Conservation (phyloP, 345 rosid genomes). For the Salix caprea region DNA sequence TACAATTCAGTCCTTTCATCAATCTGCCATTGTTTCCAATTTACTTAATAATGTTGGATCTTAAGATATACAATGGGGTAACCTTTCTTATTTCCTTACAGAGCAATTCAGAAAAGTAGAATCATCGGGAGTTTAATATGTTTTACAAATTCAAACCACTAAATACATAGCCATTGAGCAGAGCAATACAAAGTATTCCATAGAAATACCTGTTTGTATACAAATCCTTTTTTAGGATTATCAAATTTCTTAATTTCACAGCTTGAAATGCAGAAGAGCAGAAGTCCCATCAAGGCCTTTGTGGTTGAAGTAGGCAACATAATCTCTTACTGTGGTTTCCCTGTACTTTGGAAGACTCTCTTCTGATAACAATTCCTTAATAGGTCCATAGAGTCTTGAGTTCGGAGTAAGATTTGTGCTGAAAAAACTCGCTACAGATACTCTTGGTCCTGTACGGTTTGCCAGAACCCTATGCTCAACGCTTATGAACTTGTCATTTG, state of each 20-base stretch:
- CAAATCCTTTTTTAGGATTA: neutral
- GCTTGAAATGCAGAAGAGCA: conserved; percentile 31
- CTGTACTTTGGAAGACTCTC: conserved; percentile 32
- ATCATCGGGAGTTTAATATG: too few species aligned
- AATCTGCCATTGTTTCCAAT: too few species aligned
- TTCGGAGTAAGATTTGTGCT: neutral
- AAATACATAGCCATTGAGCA: too few species aligned
- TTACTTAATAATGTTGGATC: too few species aligned
- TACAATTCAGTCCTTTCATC: too few species aligned
- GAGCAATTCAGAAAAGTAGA: too few species aligned
- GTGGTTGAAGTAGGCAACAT: neutral
- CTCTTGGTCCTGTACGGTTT: conserved; percentile 33
- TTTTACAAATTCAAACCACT: too few species aligned
- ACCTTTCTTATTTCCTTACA: too few species aligned
- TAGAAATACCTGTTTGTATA: neutral
- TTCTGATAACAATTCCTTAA: conserved; percentile 40
- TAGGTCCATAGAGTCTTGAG: conserved; percentile 30
- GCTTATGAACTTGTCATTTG: conserved; percentile 47
- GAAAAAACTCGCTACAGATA: conserved; percentile 43
- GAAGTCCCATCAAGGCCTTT: conserved; percentile 44
- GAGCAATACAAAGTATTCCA: neutral
- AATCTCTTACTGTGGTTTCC: conserved; percentile 29
- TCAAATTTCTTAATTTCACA: neutral
- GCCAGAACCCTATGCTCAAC: conserved; percentile 48
- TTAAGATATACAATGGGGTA: too few species aligned